These are phyloP conservation scores for Fusarium hostae DNA, from an alignment of 2,329 filamentous ascomycete genomes.

Conservation along the genomic window DNA sequence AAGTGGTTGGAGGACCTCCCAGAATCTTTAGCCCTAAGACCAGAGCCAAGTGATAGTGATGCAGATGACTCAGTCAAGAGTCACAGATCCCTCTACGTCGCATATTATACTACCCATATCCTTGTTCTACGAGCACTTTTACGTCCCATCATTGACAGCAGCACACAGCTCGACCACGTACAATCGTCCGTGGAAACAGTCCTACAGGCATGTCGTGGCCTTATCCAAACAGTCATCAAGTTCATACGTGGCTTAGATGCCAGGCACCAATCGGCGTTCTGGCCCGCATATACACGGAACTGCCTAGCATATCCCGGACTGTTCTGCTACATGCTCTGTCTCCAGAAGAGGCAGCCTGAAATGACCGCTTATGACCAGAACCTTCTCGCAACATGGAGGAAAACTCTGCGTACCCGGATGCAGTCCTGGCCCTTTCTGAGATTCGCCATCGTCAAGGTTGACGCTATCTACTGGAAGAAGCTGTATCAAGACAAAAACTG, in stretches of 20 bases:
- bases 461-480: constrained; percentile 13
- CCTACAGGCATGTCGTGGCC: background rate
- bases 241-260: background rate
- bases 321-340: constrained; percentile 13
- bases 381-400: background rate
- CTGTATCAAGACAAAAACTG: background rate
- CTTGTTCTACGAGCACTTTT: background rate
- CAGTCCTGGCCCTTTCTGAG: background rate
- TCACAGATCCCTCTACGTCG: constrained; percentile 3
- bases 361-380: constrained; percentile 1
- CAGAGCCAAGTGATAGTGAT: background rate
- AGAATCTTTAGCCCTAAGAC: rapidly evolving
- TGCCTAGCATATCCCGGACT: background rate
- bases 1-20: background rate
- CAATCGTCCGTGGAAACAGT: background rate
- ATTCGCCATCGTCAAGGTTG: constrained; percentile 9
- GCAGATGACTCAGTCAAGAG: constrained; percentile 1
- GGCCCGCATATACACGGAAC: background rate
- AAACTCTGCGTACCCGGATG: background rate
- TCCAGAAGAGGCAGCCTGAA: background rate
- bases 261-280: background rate
- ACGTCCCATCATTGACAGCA: background rate
- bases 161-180: background rate
- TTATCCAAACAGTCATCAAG: background rate
- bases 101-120: background rate